Percentiles rank a stretch among this genome's conserved stretches.
phyloP scores from a whole-genome alignment of 768 basidiomycete species.

The Lactarius sp. region DNA sequence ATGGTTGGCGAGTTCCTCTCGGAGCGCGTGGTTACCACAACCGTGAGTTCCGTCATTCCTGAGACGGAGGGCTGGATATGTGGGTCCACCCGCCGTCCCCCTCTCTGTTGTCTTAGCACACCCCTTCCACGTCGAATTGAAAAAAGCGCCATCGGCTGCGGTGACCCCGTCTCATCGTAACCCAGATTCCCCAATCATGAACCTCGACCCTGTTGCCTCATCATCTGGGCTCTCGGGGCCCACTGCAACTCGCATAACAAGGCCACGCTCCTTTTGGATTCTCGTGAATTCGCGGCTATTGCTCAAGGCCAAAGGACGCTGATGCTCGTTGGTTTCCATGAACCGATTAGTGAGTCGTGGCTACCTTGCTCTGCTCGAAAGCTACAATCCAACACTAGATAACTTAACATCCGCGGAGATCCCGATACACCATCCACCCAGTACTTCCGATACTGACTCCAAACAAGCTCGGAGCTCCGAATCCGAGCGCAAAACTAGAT shows the following conservation, averaged over 20 bases:
- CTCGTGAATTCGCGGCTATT: background rate
- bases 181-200: background rate
- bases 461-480: background rate
- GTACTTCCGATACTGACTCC: background rate
- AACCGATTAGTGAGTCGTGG: background rate
- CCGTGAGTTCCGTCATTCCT: too few relatives aligned
- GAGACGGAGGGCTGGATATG: too few relatives aligned
- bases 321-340: background rate
- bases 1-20: too few relatives aligned
- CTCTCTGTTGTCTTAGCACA: background rate
- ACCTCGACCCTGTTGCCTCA: background rate
- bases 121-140: background rate
- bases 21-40: too few relatives aligned
- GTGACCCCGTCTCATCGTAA: background rate
- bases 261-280: background rate
- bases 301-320: background rate
- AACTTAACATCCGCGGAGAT: background rate
- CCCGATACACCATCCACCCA: background rate
- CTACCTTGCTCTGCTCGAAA: background rate
- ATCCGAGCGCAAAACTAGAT: background rate
- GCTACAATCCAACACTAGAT: background rate
- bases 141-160: too few relatives aligned
- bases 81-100: too few relatives aligned
- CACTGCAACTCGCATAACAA: background rate
- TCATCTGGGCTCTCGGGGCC: background rate